Evolutionary conservation across 139 green algal genomes (phyloP), one percentile per base, ranked within the genome.

Genomic region (Chlorella ohadii): DNA sequence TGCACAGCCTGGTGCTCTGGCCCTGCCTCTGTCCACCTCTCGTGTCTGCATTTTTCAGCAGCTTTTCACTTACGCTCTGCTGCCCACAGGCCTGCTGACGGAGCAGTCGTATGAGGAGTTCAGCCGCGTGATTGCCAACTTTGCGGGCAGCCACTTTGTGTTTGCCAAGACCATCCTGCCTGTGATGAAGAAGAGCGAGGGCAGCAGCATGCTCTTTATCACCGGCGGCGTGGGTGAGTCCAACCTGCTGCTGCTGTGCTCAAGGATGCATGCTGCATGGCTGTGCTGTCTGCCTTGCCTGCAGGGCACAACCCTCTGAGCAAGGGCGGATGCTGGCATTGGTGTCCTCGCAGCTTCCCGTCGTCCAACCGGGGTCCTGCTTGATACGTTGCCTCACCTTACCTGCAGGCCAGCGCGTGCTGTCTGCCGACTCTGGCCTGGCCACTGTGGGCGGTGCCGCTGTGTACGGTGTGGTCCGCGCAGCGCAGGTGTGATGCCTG

Each of bases 31-130:
- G n/a, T n/a, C n/a, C n/a, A n/a, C n/a, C n/a, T n/a, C n/a, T n/a
- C n/a, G n/a, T n/a, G n/a, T n/a, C n/a, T n/a, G n/a, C n/a, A n/a
- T n/a, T n/a, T n/a, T n/a, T n/a, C n/a, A n/a, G n/a, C n/a, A n/a
- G n/a, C n/a, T n/a, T n/a, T n/a, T n/a, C n/a, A n/a, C n/a, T n/a
- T n/a, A n/a, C n/a, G n/a, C n/a, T n/a, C n/a, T n/a, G n/a, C n/a
- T n/a, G n/a, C 47, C 23, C 56, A 66, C 79, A 84, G 79, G 79
- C 66, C 33, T 78, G 65, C 51, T 84, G 65, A 84, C 79, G 16
- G 65, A 84, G 66, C 79, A 84, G 79, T 67, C 27, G 7, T 84
- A 84, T 44, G 66, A 78, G 9, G 79, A 84, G 47, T 84, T 84
- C 66, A 70, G 44, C 47, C 47, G 33, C 44, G 79, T 84, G 31